These are phyloP conservation scores for Malania oleifera DNA, from an alignment of 164 flowering plant genomes.

Conservation along the genomic window DNA sequence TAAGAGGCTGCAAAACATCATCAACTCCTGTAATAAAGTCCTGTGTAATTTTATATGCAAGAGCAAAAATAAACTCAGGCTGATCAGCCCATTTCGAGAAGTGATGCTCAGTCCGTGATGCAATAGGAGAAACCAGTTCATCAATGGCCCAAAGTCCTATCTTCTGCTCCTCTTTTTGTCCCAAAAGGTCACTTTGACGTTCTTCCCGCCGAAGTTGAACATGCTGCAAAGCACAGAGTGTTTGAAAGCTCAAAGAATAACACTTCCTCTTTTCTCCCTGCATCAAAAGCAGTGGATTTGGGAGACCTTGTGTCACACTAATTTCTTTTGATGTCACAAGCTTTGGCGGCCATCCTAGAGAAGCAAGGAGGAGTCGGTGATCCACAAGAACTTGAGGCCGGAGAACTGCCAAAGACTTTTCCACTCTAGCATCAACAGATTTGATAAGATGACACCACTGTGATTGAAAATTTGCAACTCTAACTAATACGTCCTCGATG, in stretches of 20 bases:
- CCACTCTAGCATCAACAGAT: conserved; percentile 63
- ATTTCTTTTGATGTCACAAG: conserved; percentile 31
- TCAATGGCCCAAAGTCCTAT: conserved; percentile 54
- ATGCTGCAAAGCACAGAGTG: conserved; percentile 64
- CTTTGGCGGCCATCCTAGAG: conserved; percentile 75
- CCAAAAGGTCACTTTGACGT: conserved; percentile 20
- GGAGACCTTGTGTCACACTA: conserved; percentile 25
- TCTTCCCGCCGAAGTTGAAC: conserved; percentile 40
- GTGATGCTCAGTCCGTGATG: conserved; percentile 48
- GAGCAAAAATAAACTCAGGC: conserved; percentile 65
- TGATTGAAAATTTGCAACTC: conserved; percentile 23
- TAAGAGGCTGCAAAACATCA: conserved; percentile 63
- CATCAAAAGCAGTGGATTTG: conserved; percentile 51
- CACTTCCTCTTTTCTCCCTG: conserved; percentile 35
- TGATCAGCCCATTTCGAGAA: conserved; percentile 54
- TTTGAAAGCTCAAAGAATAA: conserved; percentile 48
- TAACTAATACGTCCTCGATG: conserved; percentile 38
- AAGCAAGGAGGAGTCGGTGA: conserved; percentile 50
- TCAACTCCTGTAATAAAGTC: conserved; percentile 47
- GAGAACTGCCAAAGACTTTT: conserved; percentile 34
- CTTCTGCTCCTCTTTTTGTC: conserved; percentile 15
- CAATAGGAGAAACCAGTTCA: conserved; percentile 61
- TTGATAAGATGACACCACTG: conserved; percentile 47
- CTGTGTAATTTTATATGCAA: conserved; percentile 45
- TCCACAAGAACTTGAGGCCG: conserved; percentile 56